These are phyloP conservation scores for Leptodontidium sp. DNA, from an alignment of 2,329 filamentous ascomycete species.

Conservation along the genomic window DNA sequence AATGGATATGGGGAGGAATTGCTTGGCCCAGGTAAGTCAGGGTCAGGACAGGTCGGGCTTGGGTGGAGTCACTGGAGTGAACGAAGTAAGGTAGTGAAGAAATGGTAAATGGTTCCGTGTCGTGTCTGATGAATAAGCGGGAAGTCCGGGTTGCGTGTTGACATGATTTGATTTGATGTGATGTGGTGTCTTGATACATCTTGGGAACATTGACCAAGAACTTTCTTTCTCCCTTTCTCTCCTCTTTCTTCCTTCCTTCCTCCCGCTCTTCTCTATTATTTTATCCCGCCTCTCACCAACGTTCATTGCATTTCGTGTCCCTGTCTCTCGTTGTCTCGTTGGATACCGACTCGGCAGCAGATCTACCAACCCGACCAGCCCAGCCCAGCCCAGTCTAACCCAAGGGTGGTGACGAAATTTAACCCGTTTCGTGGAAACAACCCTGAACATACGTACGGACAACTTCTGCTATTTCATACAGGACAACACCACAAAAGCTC, in stretches of 20 bases:
- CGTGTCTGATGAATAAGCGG: neutral
- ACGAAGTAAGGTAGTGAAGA: neutral
- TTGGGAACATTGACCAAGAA: neutral
- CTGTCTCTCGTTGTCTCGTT: neutral
- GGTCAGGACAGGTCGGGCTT: neutral
- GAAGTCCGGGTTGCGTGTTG: neutral
- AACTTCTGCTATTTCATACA: neutral
- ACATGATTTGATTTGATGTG: neutral
- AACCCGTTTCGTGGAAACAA: conserved; percentile 10
- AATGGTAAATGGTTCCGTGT: neutral
- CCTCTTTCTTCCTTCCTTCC: neutral
- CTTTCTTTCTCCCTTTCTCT: neutral
- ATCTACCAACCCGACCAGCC: neutral
- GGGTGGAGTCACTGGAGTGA: neutral
- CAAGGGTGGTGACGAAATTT: conserved; percentile 14
- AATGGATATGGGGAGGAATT: neutral
- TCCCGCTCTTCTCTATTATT: neutral
- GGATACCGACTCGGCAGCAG: conserved; percentile 1
- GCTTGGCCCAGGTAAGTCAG: neutral
- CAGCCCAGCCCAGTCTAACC: neutral
- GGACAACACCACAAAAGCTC: neutral
- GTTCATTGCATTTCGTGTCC: neutral
- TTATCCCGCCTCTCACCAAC: neutral
- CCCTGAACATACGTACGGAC: neutral
- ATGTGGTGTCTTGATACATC: neutral